A percentile compares a stretch with the other conserved stretches of the same genome.
Evolutionary conservation across 371 early-diverging fungal genomes (phyloP).

Genomic region (Blastocladiella emersonii): DNA sequence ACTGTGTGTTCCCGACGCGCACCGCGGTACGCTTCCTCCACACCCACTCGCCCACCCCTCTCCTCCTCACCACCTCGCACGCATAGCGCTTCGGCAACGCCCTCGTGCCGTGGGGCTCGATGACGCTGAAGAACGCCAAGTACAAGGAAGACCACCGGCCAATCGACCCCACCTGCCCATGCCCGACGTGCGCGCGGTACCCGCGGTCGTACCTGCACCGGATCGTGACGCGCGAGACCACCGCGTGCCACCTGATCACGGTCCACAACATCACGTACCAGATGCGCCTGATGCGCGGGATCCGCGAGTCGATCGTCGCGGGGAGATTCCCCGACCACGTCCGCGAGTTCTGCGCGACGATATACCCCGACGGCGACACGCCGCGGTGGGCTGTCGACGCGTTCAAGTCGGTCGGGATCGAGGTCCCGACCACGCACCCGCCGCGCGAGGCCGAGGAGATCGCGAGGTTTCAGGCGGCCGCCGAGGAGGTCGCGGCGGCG

Average conservation of each 20-base stretch:
- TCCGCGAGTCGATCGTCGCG: constrained; percentile 58
- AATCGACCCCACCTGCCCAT: constrained; percentile 72
- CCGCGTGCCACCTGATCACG: constrained; percentile 80
- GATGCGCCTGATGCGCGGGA: constrained; percentile 67
- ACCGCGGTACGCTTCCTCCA: constrained; percentile 56
- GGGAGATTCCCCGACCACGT: constrained; percentile 71
- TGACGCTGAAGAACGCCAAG: constrained; percentile 48
- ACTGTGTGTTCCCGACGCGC: constrained; percentile 94
- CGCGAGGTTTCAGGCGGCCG: too few relatives aligned
- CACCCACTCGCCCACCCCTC: neutral
- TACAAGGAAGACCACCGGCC: constrained; percentile 53
- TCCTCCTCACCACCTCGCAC: neutral
- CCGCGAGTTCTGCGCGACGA: constrained; percentile 52
- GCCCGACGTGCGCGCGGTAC: constrained; percentile 71
- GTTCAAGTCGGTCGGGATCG: constrained; percentile 57
- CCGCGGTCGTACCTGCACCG: constrained; percentile 53
- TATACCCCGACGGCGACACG: constrained; percentile 39
- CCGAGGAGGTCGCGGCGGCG: too few relatives aligned
- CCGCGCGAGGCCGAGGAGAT: too few relatives aligned
- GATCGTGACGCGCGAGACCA: constrained; percentile 54
- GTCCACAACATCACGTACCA: constrained; percentile 88
- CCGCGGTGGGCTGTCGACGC: constrained; percentile 80
- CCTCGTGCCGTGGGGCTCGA: constrained; percentile 61
- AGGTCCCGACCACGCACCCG: constrained; percentile 20
- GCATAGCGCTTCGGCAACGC: constrained; percentile 78